A percentile compares a stretch with the other conserved stretches of the same genome.
These are phyloP conservation scores for Gentiana straminea DNA, from an alignment of 257 asterid species.

Conservation along the genomic window DNA sequence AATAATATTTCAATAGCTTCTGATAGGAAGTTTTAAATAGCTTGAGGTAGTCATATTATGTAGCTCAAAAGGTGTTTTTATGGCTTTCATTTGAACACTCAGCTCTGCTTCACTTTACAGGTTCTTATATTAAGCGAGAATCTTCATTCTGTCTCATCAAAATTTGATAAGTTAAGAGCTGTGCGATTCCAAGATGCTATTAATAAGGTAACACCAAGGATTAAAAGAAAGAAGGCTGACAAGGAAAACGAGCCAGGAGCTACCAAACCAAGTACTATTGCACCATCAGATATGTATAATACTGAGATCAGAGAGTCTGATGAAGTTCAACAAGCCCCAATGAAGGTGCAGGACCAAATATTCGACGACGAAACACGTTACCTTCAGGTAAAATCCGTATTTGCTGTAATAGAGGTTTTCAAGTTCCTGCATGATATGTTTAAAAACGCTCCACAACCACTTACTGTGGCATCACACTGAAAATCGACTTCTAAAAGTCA, in stretches of 20 bases:
- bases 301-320: constrained; percentile 34
- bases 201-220: constrained; percentile 71
- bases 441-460: no score
- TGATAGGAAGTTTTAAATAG: no score
- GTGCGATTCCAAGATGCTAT: constrained; percentile 90
- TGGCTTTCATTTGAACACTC: background rate
- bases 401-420: constrained; percentile 5
- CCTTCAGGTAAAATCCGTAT: constrained; percentile 52
- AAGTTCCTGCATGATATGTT: background rate
- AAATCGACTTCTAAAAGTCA: no score
- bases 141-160: constrained; percentile 78
- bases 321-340: constrained; percentile 40
- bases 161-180: constrained; percentile 87
- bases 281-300: constrained; percentile 21
- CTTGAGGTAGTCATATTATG: no score
- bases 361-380: constrained; percentile 79
- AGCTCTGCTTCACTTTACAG: constrained; percentile 26
- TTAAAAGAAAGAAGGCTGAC: constrained; percentile 37
- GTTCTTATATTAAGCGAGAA: constrained; percentile 84
- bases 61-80: no score
- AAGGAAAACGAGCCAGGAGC: constrained; percentile 22
- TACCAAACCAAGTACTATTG: constrained; percentile 23
- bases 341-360: constrained; percentile 58
- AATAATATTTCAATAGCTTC: no score
- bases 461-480: no score